These are phyloP conservation scores for Umbelopsis isabellina DNA, from an alignment of 192 early-diverging fungal genomes.

Conservation along the genomic window DNA sequence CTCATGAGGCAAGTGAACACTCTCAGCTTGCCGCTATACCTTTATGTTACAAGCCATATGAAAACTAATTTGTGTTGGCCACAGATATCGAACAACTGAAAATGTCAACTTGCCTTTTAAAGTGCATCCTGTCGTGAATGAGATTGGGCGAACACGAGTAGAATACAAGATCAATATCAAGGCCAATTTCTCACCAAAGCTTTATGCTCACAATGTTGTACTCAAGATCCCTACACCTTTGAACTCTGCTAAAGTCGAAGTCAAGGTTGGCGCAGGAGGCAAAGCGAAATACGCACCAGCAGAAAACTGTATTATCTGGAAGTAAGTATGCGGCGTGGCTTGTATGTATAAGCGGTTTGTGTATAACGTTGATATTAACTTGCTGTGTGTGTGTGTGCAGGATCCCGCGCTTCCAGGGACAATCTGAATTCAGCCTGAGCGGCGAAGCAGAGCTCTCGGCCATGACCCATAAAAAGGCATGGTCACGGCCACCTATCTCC, in stretches of 20 bases:
- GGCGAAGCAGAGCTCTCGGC: constrained; percentile 83
- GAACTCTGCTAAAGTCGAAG: constrained; percentile 82
- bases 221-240: constrained; percentile 91
- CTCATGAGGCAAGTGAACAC: constrained; percentile 74
- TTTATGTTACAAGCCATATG: too few relatives aligned
- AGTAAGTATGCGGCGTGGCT: constrained; percentile 54
- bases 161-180: constrained; percentile 92
- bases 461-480: constrained; percentile 84
- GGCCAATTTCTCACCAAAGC: constrained; percentile 86
- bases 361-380: not conserved
- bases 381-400: constrained; percentile 43
- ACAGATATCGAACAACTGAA: constrained; percentile 89
- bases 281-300: constrained; percentile 95
- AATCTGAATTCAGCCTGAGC: constrained; percentile 80
- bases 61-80: not conserved
- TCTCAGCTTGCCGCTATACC: not conserved
- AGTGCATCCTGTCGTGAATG: constrained; percentile 90
- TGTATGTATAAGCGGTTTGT: not conserved
- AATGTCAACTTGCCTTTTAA: constrained; percentile 96
- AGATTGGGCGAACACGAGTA: constrained; percentile 76
- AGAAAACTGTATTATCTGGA: constrained; percentile 96
- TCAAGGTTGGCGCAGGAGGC: constrained; percentile 73
- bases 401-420: constrained; percentile 90
- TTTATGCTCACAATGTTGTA: constrained; percentile 88
- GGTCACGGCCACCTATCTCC: constrained; percentile 94